Evolutionary conservation across 768 basidiomycete genomes (phyloP), one percentile per base, ranked within the genome.

Genomic region (Kondoa malvinella): DNA sequence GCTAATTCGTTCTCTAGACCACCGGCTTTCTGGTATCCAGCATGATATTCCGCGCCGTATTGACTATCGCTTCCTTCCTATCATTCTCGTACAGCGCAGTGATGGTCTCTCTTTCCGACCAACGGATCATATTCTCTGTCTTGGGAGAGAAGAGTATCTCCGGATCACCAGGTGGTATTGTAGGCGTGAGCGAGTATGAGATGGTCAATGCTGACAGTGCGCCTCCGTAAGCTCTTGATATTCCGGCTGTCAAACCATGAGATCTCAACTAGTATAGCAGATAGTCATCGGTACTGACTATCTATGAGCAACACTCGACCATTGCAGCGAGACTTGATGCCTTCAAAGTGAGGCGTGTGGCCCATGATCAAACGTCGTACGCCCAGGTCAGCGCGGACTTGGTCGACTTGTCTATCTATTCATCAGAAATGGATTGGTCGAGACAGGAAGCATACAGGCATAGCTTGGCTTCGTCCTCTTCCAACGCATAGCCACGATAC

Each of bases 261-360:
- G n/a, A 68, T 69, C n/a, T 21, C 29, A n/a, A 34, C 29, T 21
- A 12, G n/a, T 30, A 25, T 56, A 34, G 14, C 14, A 34, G 25
- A 3, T 31, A 33, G 25, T 50, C 40, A 27, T 29, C 30, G 1
- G 34, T 12, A 67, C 57, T 34, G 57, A 67, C 94, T 97, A 75
- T 99, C 94, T 64, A 99, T 96, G 69, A 97, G 87, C 72, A 97
- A 86, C 57, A 96, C 84, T 73, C 88, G 91, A n/a, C 89, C 92
- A 50, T 84, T 81, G 75, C 95, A 99, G 67, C 92, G 80, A 3
- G 87, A 83, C 2, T 87, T 84, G 61, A 96, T 92, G 71, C 83
- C 83, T 82, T 89, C 81, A 72, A 95, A 90, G 76, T 92, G 82
- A 0, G 95, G 94, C 0, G 95, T 97, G 76, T 97, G 95, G 0